Evolutionary conservation across 495 filamentous ascomycete genomes (phyloP).

Genomic region (Penicillium paradoxum): DNA sequence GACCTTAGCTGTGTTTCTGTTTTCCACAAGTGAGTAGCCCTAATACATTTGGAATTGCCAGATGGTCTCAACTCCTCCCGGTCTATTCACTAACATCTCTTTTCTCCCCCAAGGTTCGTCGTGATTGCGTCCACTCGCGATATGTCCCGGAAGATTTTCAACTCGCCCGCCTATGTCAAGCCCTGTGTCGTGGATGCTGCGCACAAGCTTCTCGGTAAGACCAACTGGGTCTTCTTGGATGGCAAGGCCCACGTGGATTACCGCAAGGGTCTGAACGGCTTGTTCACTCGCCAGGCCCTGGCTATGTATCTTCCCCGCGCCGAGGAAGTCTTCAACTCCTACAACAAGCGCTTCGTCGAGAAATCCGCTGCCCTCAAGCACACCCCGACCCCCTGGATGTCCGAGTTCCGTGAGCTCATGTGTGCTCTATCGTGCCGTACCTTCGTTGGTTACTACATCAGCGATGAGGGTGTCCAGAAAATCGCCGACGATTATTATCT

Average conservation of each 20-base stretch:
- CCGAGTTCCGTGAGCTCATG: slow-evolving; percentile 91
- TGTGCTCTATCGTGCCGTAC: slow-evolving; percentile 91
- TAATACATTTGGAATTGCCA: not conserved
- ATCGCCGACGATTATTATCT: slow-evolving; percentile 96
- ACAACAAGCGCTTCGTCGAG: slow-evolving; percentile 73
- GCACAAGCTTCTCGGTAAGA: slow-evolving; percentile 85
- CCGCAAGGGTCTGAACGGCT: slow-evolving; percentile 89
- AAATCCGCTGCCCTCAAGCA: slow-evolving; percentile 62
- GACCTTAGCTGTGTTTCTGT: slow-evolving; percentile 94
- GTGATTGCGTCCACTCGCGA: slow-evolving; percentile 95
- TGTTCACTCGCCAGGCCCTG: slow-evolving; percentile 90
- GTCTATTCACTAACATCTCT: slow-evolving; percentile 8
- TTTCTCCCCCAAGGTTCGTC: slow-evolving; percentile 76
- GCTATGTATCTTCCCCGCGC: slow-evolving; percentile 85
- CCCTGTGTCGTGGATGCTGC: slow-evolving; percentile 96
- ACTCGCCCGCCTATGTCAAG: slow-evolving; percentile 87
- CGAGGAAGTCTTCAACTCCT: slow-evolving; percentile 85
- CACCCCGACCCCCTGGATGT: slow-evolving; percentile 82
- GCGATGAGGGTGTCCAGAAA: slow-evolving; percentile 83
- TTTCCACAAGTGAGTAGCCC: slow-evolving; percentile 87
- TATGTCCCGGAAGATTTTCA: slow-evolving; percentile 95
- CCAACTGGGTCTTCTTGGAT: slow-evolving; percentile 97
- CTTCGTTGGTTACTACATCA: slow-evolving; percentile 94
- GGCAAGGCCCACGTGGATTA: slow-evolving; percentile 94
- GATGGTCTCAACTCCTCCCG: not conserved